A percentile compares a stretch with the other conserved stretches of the same genome.
phyloP scores from a whole-genome alignment of 1,139 yeast genomes.

The Debaryomycetaceae sp. region DNA sequence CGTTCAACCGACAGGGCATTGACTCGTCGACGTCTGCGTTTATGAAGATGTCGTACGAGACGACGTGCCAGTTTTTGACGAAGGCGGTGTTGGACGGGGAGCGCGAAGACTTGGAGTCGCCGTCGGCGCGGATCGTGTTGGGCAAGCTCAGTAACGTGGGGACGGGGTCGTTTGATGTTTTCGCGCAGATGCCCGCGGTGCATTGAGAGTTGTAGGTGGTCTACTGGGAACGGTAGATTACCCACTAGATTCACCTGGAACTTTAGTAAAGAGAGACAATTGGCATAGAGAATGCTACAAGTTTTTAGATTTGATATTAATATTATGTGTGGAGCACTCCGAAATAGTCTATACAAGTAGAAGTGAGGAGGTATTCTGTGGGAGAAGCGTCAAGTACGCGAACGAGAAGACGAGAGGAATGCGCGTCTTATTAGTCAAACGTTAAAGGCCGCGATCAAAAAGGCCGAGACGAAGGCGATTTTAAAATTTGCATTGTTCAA shows the following conservation, averaged over 20 bases:
- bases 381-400: too few relatives aligned
- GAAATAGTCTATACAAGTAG: too few relatives aligned
- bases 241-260: too few relatives aligned
- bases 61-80: constrained; percentile 94
- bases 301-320: too few relatives aligned
- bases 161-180: constrained; percentile 89
- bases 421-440: too few relatives aligned
- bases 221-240: constrained; percentile 2
- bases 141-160: constrained; percentile 92
- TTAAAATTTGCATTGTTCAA: constrained; percentile 59
- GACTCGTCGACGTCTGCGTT: constrained; percentile 92
- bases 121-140: constrained; percentile 89
- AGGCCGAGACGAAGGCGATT: constrained; percentile 45
- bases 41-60: constrained; percentile 98
- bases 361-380: too few relatives aligned
- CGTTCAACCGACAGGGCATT: constrained; percentile 97
- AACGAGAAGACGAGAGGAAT: too few relatives aligned
- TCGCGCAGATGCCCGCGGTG: constrained; percentile 48
- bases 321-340: too few relatives aligned
- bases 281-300: too few relatives aligned
- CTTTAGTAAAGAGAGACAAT: too few relatives aligned
- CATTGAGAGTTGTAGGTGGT: too few relatives aligned
- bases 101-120: constrained; percentile 78
- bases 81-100: constrained; percentile 93
- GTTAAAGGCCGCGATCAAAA: constrained; percentile 55